phyloP scores from a whole-genome alignment of 768 basidiomycete species.

The Neoboletus subvelutipes region DNA sequence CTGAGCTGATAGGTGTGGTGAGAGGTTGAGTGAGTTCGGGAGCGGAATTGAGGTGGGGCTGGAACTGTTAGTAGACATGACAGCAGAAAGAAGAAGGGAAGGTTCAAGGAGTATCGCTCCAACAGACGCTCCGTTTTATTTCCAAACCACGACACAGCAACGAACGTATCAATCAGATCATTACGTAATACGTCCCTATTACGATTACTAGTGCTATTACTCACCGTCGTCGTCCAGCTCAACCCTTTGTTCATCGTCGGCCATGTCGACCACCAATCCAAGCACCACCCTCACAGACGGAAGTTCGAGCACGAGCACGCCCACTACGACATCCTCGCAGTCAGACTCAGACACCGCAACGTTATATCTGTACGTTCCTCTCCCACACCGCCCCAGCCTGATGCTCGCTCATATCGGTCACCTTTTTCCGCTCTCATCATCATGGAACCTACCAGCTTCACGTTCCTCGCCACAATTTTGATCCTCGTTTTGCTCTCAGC shows the following conservation, averaged over 20 bases:
- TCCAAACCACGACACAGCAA: constrained; percentile 18
- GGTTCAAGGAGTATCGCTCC: no score
- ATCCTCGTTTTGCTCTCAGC: constrained; percentile 65
- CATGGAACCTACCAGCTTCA: constrained; percentile 47
- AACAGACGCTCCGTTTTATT: constrained; percentile 4
- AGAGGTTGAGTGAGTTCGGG: constrained; percentile 68
- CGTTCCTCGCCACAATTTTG: constrained; percentile 70
- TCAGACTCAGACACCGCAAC: constrained; percentile 19
- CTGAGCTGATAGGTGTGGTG: constrained; percentile 78
- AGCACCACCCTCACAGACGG: not conserved
- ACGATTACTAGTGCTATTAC: no score
- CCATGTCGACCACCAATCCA: constrained; percentile 15
- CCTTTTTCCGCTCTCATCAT: constrained; percentile 1
- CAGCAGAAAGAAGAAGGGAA: not conserved
- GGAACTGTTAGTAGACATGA: constrained; percentile 20
- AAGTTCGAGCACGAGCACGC: not conserved
- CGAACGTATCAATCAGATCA: constrained; percentile 19
- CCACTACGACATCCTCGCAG: constrained; percentile 5
- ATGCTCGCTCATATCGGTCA: not conserved
- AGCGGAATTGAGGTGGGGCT: constrained; percentile 25
- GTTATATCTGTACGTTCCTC: constrained; percentile 29
- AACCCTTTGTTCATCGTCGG: not conserved
- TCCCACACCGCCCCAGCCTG: constrained; percentile 12
- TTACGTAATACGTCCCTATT: constrained; percentile 18
- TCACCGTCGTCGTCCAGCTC: not conserved